Evolutionary conservation across 2,329 filamentous ascomycete genomes (phyloP).

Genomic region (Colletotrichum viniferum): DNA sequence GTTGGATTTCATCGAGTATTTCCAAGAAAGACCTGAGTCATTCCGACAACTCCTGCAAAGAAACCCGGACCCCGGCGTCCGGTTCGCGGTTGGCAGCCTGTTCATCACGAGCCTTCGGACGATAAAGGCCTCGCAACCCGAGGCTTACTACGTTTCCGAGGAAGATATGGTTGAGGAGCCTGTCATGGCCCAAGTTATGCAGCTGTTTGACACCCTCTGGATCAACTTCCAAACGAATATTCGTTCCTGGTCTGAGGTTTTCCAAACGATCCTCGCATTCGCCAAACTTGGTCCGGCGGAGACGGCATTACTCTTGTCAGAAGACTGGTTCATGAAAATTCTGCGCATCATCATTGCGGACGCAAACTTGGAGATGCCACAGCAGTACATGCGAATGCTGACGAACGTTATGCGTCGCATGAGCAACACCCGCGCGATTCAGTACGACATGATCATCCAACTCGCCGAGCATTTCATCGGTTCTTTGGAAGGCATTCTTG

Average conservation of each 20-base stretch:
- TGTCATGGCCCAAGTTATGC: background rate
- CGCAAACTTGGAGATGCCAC: slow-evolving; percentile 50
- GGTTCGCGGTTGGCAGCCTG: slow-evolving; percentile 53
- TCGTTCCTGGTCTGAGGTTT: slow-evolving; percentile 79
- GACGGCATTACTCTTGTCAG: slow-evolving; percentile 61
- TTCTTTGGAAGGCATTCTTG: slow-evolving; percentile 43
- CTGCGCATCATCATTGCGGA: slow-evolving; percentile 68
- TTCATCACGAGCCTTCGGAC: slow-evolving; percentile 57
- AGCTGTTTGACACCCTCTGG: slow-evolving; percentile 62
- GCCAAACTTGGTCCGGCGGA: slow-evolving; percentile 65
- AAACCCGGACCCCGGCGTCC: slow-evolving; percentile 61
- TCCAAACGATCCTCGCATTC: slow-evolving; percentile 72
- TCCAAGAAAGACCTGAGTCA: slow-evolving; percentile 56
- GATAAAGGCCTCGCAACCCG: slow-evolving; percentile 54
- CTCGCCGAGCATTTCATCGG: slow-evolving; percentile 51
- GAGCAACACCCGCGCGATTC: slow-evolving; percentile 52
- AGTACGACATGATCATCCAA: slow-evolving; percentile 57
- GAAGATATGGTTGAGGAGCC: slow-evolving; percentile 27
- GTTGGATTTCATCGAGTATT: slow-evolving; percentile 65
- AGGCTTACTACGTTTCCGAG: slow-evolving; percentile 46
- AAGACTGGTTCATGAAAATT: slow-evolving; percentile 63
- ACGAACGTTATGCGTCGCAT: slow-evolving; percentile 54
- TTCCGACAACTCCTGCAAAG: slow-evolving; percentile 70
- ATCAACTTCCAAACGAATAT: slow-evolving; percentile 63
- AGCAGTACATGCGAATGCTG: slow-evolving; percentile 62